A percentile compares a stretch with the other conserved stretches of the same genome.
phyloP scores from a whole-genome alignment of 2,329 filamentous ascomycete species.

The Tolypocladium nubicola region DNA sequence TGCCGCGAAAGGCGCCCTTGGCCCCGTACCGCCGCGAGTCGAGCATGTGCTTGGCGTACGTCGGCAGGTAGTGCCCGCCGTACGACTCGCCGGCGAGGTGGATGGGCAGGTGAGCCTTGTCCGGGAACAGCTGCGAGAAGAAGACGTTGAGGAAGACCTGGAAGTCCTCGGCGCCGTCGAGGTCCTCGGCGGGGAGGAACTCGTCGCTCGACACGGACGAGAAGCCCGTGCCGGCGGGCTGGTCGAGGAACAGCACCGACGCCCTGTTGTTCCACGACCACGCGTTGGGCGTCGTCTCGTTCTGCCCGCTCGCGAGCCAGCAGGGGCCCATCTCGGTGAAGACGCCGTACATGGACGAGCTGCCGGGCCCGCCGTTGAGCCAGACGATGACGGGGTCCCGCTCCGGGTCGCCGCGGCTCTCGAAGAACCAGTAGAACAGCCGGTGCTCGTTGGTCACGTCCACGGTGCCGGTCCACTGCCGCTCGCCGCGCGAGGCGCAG shows the following conservation, averaged over 20 bases:
- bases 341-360: conserved; percentile 40
- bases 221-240: conserved; percentile 21
- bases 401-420: conserved; percentile 13
- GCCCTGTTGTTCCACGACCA: conserved; percentile 46
- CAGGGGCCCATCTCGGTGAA: conserved; percentile 44
- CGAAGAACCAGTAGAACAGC: conserved; percentile 16
- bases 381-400: conserved; percentile 37
- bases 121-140: conserved; percentile 28
- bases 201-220: conserved; percentile 21
- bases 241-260: conserved; percentile 22
- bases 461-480: conserved; percentile 5
- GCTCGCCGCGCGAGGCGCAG: not conserved
- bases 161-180: conserved; percentile 29
- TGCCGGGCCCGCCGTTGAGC: conserved; percentile 49
- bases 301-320: conserved; percentile 37
- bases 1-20: conserved; percentile 3
- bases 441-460: conserved; percentile 2
- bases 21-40: conserved; percentile 3
- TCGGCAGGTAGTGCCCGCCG: not conserved
- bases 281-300: conserved; percentile 38
- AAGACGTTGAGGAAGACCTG: conserved; percentile 36
- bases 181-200: conserved; percentile 14
- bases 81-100: conserved; percentile 31
- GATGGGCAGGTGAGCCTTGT: conserved; percentile 22
- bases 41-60: conserved; percentile 5